Percentiles rank a stretch among this genome's conserved stretches.
These are phyloP conservation scores for Wickerhamiella vanderwaltii DNA, from an alignment of 805 yeast species.

Conservation along the genomic window DNA sequence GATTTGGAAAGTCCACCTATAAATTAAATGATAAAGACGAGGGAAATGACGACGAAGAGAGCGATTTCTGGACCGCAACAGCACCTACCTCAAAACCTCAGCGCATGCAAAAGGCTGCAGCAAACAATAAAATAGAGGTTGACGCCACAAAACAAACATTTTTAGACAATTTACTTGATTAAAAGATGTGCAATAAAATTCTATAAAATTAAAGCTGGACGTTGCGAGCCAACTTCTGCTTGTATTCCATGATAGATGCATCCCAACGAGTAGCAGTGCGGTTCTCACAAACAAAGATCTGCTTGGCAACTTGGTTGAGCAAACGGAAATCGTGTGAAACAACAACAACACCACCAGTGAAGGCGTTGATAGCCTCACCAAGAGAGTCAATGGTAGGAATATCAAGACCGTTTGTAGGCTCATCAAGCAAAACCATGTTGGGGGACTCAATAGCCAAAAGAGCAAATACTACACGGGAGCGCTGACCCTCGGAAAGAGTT, in stretches of 20 bases:
- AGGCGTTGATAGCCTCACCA: constrained; percentile 88
- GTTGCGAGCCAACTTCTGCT: constrained; percentile 84
- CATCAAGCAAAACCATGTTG: constrained; percentile 88
- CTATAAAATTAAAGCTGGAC: constrained; percentile 30
- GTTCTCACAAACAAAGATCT: constrained; percentile 90
- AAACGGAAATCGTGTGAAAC: constrained; percentile 99
- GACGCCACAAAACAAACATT: constrained; percentile 13
- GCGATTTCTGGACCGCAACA: constrained; percentile 19
- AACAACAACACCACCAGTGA: constrained; percentile 96
- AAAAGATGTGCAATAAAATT: neutral
- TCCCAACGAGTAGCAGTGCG: constrained; percentile 96
- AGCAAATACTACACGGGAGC: constrained; percentile 97
- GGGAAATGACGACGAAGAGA: constrained; percentile 19
- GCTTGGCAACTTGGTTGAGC: constrained; percentile 93
- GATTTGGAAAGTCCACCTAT: constrained; percentile 5
- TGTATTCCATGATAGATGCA: constrained; percentile 79
- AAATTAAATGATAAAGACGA: constrained; percentile 5
- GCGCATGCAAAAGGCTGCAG: neutral
- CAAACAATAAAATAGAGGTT: neutral
- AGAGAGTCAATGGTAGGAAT: constrained; percentile 96
- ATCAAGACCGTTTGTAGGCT: constrained; percentile 99
- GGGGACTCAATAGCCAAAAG: constrained; percentile 90
- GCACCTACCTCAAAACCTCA: neutral
- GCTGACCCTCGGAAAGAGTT: constrained; percentile 96
- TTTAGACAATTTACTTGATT: constrained; percentile 13